Evolutionary conservation across 2,329 filamentous ascomycete species (phyloP), one percentile per base, ranked within the genome.

Genomic region (Cryphonectria carpinicola): DNA sequence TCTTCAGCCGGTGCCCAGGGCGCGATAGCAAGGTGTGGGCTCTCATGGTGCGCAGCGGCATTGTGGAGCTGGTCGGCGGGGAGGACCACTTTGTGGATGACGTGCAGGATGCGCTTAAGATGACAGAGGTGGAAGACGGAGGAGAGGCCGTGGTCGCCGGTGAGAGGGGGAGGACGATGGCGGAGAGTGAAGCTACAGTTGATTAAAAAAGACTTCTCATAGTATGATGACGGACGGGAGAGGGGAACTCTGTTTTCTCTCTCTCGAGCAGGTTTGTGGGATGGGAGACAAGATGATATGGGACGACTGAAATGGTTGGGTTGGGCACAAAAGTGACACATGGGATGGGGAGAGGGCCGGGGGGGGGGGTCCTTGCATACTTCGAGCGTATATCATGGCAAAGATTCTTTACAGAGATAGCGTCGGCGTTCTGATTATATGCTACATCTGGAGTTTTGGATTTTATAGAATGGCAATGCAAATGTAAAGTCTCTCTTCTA

Each of bases 61-160:
- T 99, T 74, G 88, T 98, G 1, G 93, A 93, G 1, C 84, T 92
- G 67, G 93, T 92, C 70, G 95, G 95, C 2, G 95, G 95, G 0
- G 85, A 88, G 77, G 80, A 85, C 1, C 90, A 96, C 76, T 97
- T 98, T 80, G 92, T 97, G 11, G 85, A 88, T 35, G 91, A 93
- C 74, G 94, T 98, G 1, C 90, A 94, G 66, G 93, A 97, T 78
- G 96, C 96, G 1, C 80, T 99, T 75, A 87, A 90, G 67, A 83
- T 95, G 84, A 93, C 92, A 0, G 95, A 98, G 82, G 84, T 89
- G 13, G 91, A 93, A 78, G 87, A 89, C 68, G 83, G 81, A 66
- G 76, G 80, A 3, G 76, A 77, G 28, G 41, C 37, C 17, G 70
- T 73, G 19, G 37, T 69, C 14, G n/a, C 52, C 0, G 71, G 67